A percentile compares a stretch with the other conserved stretches of the same genome.
phyloP scores from a whole-genome alignment of 805 yeast genomes.

The Pichia exigua region DNA sequence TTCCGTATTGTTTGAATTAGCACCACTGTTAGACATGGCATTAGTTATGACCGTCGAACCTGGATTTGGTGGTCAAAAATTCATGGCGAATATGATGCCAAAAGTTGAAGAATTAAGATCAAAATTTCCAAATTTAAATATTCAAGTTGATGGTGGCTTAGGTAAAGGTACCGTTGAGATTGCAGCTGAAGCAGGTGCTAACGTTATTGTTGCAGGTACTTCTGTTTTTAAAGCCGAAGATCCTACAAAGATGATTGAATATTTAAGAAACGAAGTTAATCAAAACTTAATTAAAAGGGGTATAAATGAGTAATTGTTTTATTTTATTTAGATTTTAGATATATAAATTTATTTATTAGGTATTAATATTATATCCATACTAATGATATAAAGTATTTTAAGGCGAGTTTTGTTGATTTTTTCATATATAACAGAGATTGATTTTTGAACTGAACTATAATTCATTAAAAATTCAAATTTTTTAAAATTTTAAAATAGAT shows the following conservation, averaged over 20 bases:
- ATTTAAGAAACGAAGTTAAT: conserved; percentile 57
- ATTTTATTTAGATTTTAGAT: background rate
- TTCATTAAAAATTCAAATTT: no score
- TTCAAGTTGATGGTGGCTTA: conserved; percentile 96
- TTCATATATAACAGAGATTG: no score
- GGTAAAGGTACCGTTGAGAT: conserved; percentile 75
- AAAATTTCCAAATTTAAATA: conserved; percentile 69
- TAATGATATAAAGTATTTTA: background rate
- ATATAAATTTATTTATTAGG: background rate
- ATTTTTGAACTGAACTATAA: no score
- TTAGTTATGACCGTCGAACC: conserved; percentile 98
- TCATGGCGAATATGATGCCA: conserved; percentile 94
- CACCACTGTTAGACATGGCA: conserved; percentile 83
- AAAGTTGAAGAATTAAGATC: conserved; percentile 74
- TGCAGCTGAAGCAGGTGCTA: conserved; percentile 97
- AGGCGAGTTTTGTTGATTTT: no score
- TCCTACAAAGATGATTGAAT: conserved; percentile 67
- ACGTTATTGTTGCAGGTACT: conserved; percentile 96
- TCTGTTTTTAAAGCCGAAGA: conserved; percentile 80
- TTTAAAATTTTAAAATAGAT: no score
- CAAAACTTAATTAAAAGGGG: conserved; percentile 29
- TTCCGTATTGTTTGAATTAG: conserved; percentile 55
- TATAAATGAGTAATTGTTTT: background rate
- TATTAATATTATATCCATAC: background rate
- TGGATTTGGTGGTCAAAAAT: conserved; percentile 97